Conservation (phyloP, 257 asterid genomes). For the Osmanthus fragrans region DNA sequence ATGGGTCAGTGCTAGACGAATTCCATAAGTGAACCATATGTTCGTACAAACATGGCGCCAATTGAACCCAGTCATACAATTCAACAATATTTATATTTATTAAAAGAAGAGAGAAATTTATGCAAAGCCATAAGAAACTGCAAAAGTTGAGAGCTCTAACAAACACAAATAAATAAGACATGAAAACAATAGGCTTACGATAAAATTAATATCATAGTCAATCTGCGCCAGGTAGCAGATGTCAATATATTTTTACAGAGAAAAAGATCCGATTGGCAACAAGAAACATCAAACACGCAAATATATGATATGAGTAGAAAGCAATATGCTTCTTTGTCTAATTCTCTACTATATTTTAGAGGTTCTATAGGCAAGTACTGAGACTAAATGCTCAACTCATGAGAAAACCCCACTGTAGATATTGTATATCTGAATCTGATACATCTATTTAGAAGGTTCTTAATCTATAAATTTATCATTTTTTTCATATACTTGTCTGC, state of each 20-base stretch:
- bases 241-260: background rate
- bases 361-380: background rate
- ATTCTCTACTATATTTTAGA: background rate
- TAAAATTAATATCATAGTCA: background rate
- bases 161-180: too few species aligned
- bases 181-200: background rate
- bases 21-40: background rate
- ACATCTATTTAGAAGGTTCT: background rate
- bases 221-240: background rate
- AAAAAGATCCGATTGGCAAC: background rate
- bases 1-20: conserved; percentile 20
- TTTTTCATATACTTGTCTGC: background rate
- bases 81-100: background rate
- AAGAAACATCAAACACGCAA: background rate
- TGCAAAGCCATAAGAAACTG: background rate
- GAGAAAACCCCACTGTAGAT: background rate
- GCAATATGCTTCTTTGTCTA: background rate
- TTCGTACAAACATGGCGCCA: conserved; percentile 2
- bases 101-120: background rate
- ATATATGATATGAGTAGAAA: background rate
- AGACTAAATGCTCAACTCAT: conserved; percentile 14
- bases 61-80: background rate
- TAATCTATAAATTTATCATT: background rate
- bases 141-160: background rate
- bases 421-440: background rate